A percentile compares a stretch with the other conserved stretches of the same genome.
Conservation (phyloP, 352 stramenopile species). For the Aphanomyces cochlioides region DNA sequence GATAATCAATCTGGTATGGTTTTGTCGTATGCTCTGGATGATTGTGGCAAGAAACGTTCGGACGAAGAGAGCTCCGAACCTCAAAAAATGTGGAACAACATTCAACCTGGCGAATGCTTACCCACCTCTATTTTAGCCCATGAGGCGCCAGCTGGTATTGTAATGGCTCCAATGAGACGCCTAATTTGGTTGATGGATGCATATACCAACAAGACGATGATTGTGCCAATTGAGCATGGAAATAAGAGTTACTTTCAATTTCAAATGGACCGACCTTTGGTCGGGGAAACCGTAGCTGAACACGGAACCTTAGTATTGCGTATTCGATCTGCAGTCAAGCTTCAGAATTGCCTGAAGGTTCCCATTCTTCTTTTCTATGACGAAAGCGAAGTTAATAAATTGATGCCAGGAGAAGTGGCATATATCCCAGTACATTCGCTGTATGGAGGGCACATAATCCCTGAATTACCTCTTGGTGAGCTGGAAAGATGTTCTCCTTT, state of each 20-base stretch:
- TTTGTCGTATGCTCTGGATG: conserved; percentile 73
- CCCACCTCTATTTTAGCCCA: conserved; percentile 78
- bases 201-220: conserved; percentile 53
- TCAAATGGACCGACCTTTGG: conserved; percentile 60
- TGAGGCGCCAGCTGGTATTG: conserved; percentile 73
- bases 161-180: conserved; percentile 66
- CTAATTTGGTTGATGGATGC: conserved; percentile 70
- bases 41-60: too few relatives aligned
- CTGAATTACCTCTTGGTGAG: conserved; percentile 14
- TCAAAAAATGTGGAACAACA: conserved; percentile 57
- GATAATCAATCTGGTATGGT: conserved; percentile 83
- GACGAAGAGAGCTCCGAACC: too few relatives aligned
- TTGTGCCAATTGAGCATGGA: conserved; percentile 82
- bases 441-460: conserved; percentile 59
- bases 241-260: conserved; percentile 82
- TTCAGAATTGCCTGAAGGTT: conserved; percentile 68
- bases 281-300: conserved; percentile 81
- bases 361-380: conserved; percentile 71
- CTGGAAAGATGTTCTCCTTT: background rate
- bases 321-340: conserved; percentile 70
- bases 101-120: conserved; percentile 57
- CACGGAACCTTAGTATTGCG: conserved; percentile 78
- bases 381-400: conserved; percentile 8
- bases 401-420: conserved; percentile 36
- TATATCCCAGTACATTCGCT: conserved; percentile 82